These are phyloP conservation scores for Prillingera fragicola DNA, from an alignment of 1,284 basidiomycete species.

Conservation along the genomic window DNA sequence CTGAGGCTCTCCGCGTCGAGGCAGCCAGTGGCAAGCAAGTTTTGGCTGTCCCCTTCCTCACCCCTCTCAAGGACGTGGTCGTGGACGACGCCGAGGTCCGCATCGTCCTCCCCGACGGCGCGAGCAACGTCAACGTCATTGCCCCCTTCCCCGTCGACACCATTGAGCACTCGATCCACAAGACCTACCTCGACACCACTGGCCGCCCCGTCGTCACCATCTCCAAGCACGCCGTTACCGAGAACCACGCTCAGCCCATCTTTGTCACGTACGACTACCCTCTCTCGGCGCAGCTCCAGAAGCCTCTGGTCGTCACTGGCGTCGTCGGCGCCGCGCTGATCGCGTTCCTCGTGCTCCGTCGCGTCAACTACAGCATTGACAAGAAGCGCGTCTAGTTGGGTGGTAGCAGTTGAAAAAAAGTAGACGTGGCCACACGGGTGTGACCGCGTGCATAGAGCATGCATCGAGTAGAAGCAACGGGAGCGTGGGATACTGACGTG, in stretches of 20 bases:
- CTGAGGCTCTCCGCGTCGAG: slow-evolving; percentile 53
- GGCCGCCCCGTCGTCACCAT: slow-evolving; percentile 77
- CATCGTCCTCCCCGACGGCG: slow-evolving; percentile 88
- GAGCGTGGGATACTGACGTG: no score
- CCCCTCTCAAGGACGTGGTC: slow-evolving; percentile 70
- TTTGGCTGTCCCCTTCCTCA: slow-evolving; percentile 80
- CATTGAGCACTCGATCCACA: slow-evolving; percentile 60
- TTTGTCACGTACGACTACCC: slow-evolving; percentile 72
- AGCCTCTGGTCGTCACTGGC: slow-evolving; percentile 58
- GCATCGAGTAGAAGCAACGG: background rate
- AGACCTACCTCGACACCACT: slow-evolving; percentile 87
- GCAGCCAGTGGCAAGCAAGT: slow-evolving; percentile 52
- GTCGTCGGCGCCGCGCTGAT: slow-evolving; percentile 39
- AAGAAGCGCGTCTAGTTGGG: slow-evolving; percentile 9
- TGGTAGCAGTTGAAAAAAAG: no score
- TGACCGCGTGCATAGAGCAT: background rate
- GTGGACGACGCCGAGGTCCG: slow-evolving; percentile 72
- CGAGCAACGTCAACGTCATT: slow-evolving; percentile 70
- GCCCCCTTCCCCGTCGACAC: slow-evolving; percentile 70
- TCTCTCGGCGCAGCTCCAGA: slow-evolving; percentile 68
- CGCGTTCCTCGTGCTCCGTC: slow-evolving; percentile 39
- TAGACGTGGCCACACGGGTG: no score
- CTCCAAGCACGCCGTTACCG: slow-evolving; percentile 67
- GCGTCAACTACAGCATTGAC: slow-evolving; percentile 43
- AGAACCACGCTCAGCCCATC: slow-evolving; percentile 59